Percentiles rank a stretch among this genome's conserved stretches.
These are phyloP conservation scores for Nannochloropsis limnetica DNA, from an alignment of 352 stramenopile genomes.

Conservation along the genomic window DNA sequence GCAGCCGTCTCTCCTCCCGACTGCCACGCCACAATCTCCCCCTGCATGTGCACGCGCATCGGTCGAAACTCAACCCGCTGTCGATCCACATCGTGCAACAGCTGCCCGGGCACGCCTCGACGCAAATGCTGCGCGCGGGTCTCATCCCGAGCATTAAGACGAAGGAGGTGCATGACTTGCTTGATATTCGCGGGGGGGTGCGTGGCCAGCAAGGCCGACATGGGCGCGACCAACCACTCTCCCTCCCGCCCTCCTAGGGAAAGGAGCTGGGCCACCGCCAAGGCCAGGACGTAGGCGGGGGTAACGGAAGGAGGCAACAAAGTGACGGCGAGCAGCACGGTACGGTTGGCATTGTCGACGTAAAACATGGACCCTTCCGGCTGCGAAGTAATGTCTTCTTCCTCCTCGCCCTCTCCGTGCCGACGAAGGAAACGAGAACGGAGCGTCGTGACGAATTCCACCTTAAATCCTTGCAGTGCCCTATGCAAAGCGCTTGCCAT, in stretches of 20 bases:
- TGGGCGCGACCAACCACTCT: not conserved
- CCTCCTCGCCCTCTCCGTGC: slow-evolving; percentile 34
- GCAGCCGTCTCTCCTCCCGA: not conserved
- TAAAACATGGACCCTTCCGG: slow-evolving; percentile 46
- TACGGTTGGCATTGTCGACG: slow-evolving; percentile 35
- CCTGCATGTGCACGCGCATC: not conserved
- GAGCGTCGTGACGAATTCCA: slow-evolving; percentile 46
- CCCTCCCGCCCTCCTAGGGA: not conserved
- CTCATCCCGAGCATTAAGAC: slow-evolving; percentile 1
- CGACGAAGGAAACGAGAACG: slow-evolving; percentile 43
- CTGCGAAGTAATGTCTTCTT: slow-evolving; percentile 46
- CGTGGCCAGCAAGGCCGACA: slow-evolving; percentile 1
- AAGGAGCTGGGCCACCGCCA: not conserved
- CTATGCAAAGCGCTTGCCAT: not conserved
- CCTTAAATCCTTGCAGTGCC: slow-evolving; percentile 41
- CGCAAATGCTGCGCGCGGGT: not conserved
- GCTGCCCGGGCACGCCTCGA: slow-evolving; percentile 22
- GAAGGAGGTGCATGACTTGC: slow-evolving; percentile 18
- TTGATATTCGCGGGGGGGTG: not conserved
- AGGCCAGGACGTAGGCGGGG: not conserved
- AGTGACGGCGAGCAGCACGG: slow-evolving; percentile 1
- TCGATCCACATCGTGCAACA: not conserved
- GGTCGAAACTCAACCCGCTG: not conserved
- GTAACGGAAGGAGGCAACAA: not conserved
- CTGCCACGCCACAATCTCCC: slow-evolving; percentile 23